Conservation (phyloP, 768 basidiomycete genomes). For the Wakefieldia striispora region DNA sequence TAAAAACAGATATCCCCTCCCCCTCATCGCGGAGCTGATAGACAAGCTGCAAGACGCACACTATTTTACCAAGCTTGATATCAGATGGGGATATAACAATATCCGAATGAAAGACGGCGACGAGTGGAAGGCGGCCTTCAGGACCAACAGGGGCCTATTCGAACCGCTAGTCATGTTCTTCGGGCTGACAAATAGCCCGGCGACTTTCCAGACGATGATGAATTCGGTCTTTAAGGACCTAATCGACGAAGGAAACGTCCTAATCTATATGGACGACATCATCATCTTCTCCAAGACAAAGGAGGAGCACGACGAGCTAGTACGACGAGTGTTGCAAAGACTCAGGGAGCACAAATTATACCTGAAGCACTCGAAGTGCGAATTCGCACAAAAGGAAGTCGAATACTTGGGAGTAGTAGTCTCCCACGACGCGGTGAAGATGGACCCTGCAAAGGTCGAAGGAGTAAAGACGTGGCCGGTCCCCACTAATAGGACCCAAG, state of each 20-base stretch:
- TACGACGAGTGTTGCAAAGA: background rate
- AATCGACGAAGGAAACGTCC: background rate
- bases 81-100: slow-evolving; percentile 34
- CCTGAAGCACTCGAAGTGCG: slow-evolving; percentile 15
- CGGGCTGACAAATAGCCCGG: no score
- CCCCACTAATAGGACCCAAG: no score
- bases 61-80: slow-evolving; percentile 31
- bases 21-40: slow-evolving; percentile 23
- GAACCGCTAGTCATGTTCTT: slow-evolving; percentile 5
- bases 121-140: slow-evolving; percentile 35
- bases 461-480: no score
- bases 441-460: no score
- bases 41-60: slow-evolving; percentile 18
- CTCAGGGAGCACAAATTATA: background rate
- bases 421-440: no score
- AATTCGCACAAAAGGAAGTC: slow-evolving; percentile 15
- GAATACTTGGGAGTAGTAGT: no score
- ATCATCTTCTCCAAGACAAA: slow-evolving; percentile 28
- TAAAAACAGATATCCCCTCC: no score
- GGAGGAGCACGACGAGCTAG: slow-evolving; percentile 24
- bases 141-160: background rate
- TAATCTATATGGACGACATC: no score
- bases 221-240: no score
- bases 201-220: no score
- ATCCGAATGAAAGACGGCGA: slow-evolving; percentile 26